Evolutionary conservation across 2,329 filamentous ascomycete species (phyloP).

Genomic region (Xylaria sp.): DNA sequence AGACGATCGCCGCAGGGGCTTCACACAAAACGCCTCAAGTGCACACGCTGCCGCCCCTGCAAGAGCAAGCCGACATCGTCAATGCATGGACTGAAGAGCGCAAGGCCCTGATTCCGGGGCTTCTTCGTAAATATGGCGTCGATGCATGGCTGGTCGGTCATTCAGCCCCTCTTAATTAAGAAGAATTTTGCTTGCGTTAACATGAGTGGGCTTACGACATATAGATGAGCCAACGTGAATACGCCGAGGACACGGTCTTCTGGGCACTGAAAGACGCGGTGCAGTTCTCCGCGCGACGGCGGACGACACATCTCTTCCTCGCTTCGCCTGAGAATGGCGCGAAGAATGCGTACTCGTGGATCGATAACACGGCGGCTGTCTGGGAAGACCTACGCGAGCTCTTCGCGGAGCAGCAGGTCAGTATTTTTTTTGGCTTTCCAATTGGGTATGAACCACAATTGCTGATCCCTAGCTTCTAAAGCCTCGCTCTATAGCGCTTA

Average conservation of each 20-base stretch:
- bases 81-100: slow-evolving; percentile 59
- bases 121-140: slow-evolving; percentile 58
- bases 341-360: slow-evolving; percentile 54
- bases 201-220: not conserved
- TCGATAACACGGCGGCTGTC: slow-evolving; percentile 59
- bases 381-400: slow-evolving; percentile 55
- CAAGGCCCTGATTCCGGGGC: slow-evolving; percentile 53
- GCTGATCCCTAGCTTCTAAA: not conserved
- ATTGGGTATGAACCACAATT: not conserved
- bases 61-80: slow-evolving; percentile 57
- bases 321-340: slow-evolving; percentile 50
- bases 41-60: slow-evolving; percentile 55
- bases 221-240: slow-evolving; percentile 62
- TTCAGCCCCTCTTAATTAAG: slow-evolving; percentile 2
- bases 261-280: slow-evolving; percentile 60
- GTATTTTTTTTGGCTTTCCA: not conserved
- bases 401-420: slow-evolving; percentile 50
- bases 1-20: slow-evolving; percentile 2
- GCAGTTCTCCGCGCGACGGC: slow-evolving; percentile 61
- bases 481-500: slow-evolving; percentile 55
- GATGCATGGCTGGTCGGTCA: slow-evolving; percentile 61
- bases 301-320: slow-evolving; percentile 62
- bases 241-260: slow-evolving; percentile 63
- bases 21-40: slow-evolving; percentile 48
- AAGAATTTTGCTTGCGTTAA: not conserved